These are phyloP conservation scores for Sarocladium brachiariae DNA, from an alignment of 2,329 filamentous ascomycete genomes.

Conservation along the genomic window DNA sequence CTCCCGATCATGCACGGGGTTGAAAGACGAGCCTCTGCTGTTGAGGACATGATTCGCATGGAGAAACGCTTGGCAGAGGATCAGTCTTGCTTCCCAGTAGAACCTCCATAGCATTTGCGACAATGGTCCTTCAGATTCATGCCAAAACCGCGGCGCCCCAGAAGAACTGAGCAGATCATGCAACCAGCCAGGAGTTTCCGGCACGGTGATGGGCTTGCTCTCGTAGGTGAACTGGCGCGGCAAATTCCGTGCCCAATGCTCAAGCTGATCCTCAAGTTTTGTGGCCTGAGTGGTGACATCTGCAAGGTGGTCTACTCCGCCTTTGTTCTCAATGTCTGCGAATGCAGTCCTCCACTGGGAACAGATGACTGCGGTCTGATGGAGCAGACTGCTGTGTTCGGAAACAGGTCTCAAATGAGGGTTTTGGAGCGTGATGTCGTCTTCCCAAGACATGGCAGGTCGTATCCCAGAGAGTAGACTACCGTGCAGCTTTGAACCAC, in stretches of 20 bases:
- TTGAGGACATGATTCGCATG: not conserved
- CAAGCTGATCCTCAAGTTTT: not conserved
- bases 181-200: not conserved
- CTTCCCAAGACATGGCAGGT: not conserved
- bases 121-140: not conserved
- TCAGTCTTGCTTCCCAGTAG: conserved; percentile 8
- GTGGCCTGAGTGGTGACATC: not conserved
- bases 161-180: not conserved
- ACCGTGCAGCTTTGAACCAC: not conserved
- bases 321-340: not conserved
- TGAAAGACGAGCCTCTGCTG: not conserved
- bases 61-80: conserved; percentile 8
- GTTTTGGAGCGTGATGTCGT: not conserved
- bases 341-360: not conserved
- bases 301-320: not conserved
- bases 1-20: not conserved
- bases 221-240: not conserved
- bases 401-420: not conserved
- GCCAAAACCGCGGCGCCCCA: not conserved
- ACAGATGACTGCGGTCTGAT: not conserved
- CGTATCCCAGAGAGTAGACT: not conserved
- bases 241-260: not conserved
- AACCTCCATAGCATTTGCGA: conserved; percentile 10
- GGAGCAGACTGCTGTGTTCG: not conserved
- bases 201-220: not conserved